phyloP scores from a whole-genome alignment of 1,139 yeast species.

The Zygosaccharomyces sapae region DNA sequence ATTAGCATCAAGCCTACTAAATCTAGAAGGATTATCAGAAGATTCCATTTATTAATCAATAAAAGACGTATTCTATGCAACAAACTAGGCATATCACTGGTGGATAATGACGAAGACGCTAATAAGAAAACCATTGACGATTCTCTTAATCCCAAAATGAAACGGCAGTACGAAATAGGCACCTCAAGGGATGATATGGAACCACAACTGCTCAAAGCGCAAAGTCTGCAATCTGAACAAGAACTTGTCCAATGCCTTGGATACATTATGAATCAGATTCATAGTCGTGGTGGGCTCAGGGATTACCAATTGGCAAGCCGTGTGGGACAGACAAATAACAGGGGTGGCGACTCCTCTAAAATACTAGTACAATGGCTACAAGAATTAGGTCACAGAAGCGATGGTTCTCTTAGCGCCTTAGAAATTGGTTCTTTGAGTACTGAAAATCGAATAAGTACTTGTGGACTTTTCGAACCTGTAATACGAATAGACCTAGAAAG shows the following conservation, averaged over 20 bases:
- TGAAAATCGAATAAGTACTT: slow-evolving; percentile 61
- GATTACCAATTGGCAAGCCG: slow-evolving; percentile 85
- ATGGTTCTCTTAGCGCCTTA: slow-evolving; percentile 43
- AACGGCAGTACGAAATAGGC: slow-evolving; percentile 1
- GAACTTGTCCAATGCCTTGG: slow-evolving; percentile 40
- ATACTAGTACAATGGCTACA: slow-evolving; percentile 64
- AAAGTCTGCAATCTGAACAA: slow-evolving; percentile 10
- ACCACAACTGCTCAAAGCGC: slow-evolving; percentile 16
- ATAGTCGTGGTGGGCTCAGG: slow-evolving; percentile 61
- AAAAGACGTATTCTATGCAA: slow-evolving; percentile 42
- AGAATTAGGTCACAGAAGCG: slow-evolving; percentile 29
- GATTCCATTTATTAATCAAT: slow-evolving; percentile 62
- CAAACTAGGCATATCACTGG: slow-evolving; percentile 25
- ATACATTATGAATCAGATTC: slow-evolving; percentile 56
- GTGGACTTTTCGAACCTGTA: slow-evolving; percentile 47
- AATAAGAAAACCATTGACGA: slow-evolving; percentile 25
- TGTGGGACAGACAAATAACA: slow-evolving; percentile 65
- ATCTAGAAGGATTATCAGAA: slow-evolving; percentile 62
- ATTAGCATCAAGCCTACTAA: slow-evolving; percentile 57
- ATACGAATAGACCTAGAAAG: slow-evolving; percentile 67
- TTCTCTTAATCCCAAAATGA: slow-evolving; percentile 2
- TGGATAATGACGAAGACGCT: slow-evolving; percentile 26
- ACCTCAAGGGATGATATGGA: slow-evolving; percentile 14
- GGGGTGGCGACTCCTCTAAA: slow-evolving; percentile 93
- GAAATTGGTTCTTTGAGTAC: slow-evolving; percentile 82